phyloP scores from a whole-genome alignment of 1,139 yeast species.

The Yamadazyma mexicana region DNA sequence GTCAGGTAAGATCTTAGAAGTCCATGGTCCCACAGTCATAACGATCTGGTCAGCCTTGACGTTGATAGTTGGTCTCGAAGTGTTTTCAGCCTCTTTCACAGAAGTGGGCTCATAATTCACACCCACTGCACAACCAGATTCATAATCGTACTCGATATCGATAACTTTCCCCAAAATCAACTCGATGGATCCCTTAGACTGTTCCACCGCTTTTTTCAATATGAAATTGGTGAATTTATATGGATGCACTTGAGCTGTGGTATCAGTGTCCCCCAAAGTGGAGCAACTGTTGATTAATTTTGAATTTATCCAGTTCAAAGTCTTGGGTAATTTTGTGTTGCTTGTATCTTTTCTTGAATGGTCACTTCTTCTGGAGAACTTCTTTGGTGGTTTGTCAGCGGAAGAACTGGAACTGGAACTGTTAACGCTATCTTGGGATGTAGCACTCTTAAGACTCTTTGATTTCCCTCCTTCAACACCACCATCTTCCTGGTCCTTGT shows the following conservation, averaged over 20 bases:
- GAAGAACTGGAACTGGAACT: slow-evolving; percentile 12
- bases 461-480: too few relatives aligned
- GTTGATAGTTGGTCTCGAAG: slow-evolving; percentile 27
- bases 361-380: slow-evolving; percentile 23
- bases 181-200: slow-evolving; percentile 73
- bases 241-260: slow-evolving; percentile 97
- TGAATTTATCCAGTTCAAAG: slow-evolving; percentile 78
- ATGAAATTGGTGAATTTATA: slow-evolving; percentile 84
- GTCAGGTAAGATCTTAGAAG: slow-evolving; percentile 81
- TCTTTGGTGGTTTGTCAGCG: slow-evolving; percentile 34
- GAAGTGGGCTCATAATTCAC: slow-evolving; percentile 63
- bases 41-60: slow-evolving; percentile 73
- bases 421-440: slow-evolving; percentile 8
- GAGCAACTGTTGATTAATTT: slow-evolving; percentile 73
- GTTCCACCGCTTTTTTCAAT: slow-evolving; percentile 74
- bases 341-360: slow-evolving; percentile 8
- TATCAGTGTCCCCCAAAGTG: slow-evolving; percentile 77
- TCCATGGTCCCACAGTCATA: slow-evolving; percentile 96
- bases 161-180: slow-evolving; percentile 81
- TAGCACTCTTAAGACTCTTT: slow-evolving; percentile 1
- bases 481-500: background rate
- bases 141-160: slow-evolving; percentile 61
- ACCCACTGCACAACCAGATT: slow-evolving; percentile 67
- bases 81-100: slow-evolving; percentile 32
- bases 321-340: slow-evolving; percentile 55